These are phyloP conservation scores for Penicillium cinerascens DNA, from an alignment of 495 filamentous ascomycete species.

Conservation along the genomic window DNA sequence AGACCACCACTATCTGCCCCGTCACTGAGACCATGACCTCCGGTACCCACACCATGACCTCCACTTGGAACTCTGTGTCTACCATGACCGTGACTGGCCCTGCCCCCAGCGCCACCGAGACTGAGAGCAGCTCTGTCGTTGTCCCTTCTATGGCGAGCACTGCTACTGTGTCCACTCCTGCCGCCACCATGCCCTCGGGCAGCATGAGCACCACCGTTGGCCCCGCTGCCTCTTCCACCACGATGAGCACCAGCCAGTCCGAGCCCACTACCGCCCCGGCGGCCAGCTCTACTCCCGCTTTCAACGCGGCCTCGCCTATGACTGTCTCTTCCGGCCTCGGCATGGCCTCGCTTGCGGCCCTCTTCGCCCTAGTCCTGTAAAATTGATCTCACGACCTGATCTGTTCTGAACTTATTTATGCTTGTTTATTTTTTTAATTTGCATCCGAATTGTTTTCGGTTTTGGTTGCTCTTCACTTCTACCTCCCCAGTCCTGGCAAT, in stretches of 20 bases:
- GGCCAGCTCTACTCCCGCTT: constrained; percentile 14
- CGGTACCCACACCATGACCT: not conserved
- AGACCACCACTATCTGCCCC: constrained; percentile 50
- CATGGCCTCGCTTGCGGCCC: constrained; percentile 15
- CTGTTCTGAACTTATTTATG: not conserved
- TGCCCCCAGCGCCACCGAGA: constrained; percentile 18
- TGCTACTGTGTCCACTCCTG: constrained; percentile 5
- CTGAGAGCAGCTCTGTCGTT: not conserved
- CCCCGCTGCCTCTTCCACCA: constrained; percentile 15
- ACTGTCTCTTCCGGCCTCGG: constrained; percentile 16
- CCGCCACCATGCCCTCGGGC: not conserved
- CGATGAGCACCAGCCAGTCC: constrained; percentile 1
- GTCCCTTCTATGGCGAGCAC: constrained; percentile 8
- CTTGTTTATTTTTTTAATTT: not conserved
- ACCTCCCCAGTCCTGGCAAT: not conserved
- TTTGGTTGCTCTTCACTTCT: not conserved
- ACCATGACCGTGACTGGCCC: constrained; percentile 30
- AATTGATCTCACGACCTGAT: not conserved
- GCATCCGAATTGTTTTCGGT: not conserved
- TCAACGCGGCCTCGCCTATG: constrained; percentile 18
- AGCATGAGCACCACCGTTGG: constrained; percentile 8
- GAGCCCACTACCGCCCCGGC: not conserved
- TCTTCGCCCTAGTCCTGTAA: constrained; percentile 20
- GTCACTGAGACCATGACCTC: constrained; percentile 32
- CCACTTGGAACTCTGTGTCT: constrained; percentile 10